A percentile compares a stretch with the other conserved stretches of the same genome.
Conservation (phyloP, 2,329 filamentous ascomycete genomes). For the Apiospora sp. region DNA sequence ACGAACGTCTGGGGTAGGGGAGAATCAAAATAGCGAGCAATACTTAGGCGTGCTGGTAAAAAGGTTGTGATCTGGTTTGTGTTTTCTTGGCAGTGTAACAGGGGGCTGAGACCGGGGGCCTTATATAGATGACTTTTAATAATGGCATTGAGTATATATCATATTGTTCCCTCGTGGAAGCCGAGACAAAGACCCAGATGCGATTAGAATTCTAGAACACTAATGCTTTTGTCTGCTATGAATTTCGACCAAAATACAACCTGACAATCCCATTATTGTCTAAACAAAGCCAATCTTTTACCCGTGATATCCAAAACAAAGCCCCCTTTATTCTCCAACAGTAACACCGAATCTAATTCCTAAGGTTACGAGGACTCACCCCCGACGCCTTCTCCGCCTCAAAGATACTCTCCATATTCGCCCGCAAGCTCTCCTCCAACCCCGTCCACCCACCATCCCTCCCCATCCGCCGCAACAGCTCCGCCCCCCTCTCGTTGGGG, state of each 20-base stretch:
- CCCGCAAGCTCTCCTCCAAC: slow-evolving; percentile 35
- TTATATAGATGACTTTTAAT: neutral
- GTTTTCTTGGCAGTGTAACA: neutral
- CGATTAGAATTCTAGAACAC: neutral
- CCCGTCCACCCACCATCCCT: slow-evolving; percentile 32
- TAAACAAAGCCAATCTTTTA: neutral
- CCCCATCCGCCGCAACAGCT: slow-evolving; percentile 33
- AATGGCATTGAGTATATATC: neutral
- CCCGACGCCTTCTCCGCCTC: neutral
- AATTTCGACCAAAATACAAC: neutral
- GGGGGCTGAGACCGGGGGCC: neutral
- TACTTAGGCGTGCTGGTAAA: neutral
- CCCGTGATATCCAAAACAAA: neutral
- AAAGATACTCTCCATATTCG: slow-evolving; percentile 34
- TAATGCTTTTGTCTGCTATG: neutral
- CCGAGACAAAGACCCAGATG: neutral
- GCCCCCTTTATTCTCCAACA: too few relatives aligned
- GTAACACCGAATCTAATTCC: too few relatives aligned
- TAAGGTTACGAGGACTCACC: neutral
- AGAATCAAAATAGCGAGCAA: neutral
- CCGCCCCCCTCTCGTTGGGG: slow-evolving; percentile 37
- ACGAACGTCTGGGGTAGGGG: neutral
- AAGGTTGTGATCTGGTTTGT: neutral
- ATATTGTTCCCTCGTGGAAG: neutral
- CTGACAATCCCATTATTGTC: neutral